Evolutionary conservation across 441 rosid genomes (phyloP).

Genomic region (Eruca vesicaria): DNA sequence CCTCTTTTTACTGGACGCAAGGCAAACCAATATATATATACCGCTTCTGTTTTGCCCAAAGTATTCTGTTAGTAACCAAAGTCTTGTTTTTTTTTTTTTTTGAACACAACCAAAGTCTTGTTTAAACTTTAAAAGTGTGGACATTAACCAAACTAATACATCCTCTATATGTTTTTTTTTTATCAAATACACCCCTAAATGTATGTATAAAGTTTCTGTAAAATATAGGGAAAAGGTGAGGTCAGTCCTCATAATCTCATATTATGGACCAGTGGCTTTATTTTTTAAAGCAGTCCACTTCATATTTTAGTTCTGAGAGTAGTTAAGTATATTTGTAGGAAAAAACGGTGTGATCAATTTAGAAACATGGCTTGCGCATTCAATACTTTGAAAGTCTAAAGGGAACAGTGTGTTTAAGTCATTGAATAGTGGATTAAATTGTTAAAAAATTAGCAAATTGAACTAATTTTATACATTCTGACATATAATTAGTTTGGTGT

Average conservation of each 20-base stretch:
- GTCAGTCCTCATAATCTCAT: not conserved
- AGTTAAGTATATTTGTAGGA: not conserved
- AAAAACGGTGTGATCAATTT: not conserved
- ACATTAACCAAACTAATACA: not conserved
- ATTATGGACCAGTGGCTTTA: not conserved
- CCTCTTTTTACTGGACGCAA: not conserved
- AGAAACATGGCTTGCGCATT: not conserved
- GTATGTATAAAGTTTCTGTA: not conserved
- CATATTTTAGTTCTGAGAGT: not conserved
- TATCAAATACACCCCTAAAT: too few relatives aligned
- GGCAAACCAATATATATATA: not conserved
- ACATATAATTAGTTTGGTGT: not conserved
- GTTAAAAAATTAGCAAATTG: not conserved
- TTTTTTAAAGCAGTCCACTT: not conserved
- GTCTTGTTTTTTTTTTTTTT: not conserved
- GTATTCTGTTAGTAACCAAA: too few relatives aligned
- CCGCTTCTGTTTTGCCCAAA: too few relatives aligned
- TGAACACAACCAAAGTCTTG: slow-evolving; percentile 3
- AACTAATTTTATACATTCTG: not conserved
- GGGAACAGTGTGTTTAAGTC: not conserved
- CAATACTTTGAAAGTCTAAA: not conserved
- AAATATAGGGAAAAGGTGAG: not conserved
- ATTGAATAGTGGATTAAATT: not conserved
- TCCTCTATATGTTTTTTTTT: not conserved
- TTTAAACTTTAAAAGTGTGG: not conserved